These are phyloP conservation scores for Moesziomyces sp. DNA, from an alignment of 1,284 basidiomycete genomes.

Conservation along the genomic window DNA sequence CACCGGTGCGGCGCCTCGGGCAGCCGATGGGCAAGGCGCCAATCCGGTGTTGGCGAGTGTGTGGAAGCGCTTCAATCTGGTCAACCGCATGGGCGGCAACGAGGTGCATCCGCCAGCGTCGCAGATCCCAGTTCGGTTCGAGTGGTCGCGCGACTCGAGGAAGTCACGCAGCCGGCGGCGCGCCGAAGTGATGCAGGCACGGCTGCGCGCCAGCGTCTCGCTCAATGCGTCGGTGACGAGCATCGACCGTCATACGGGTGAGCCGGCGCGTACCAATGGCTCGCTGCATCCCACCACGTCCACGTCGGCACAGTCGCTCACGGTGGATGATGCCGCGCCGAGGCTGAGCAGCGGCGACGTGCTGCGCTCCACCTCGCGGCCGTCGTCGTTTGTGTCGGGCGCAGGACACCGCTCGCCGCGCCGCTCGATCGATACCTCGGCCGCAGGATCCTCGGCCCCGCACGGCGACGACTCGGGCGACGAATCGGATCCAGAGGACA, in stretches of 20 bases:
- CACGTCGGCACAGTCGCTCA: conserved; percentile 22
- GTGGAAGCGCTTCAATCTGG: conserved; percentile 55
- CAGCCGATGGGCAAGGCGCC: conserved; percentile 12
- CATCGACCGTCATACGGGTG: conserved; percentile 20
- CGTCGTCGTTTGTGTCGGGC: conserved; percentile 34
- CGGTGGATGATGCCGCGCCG: conserved; percentile 8
- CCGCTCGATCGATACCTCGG: conserved; percentile 38
- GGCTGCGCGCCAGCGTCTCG: conserved; percentile 28
- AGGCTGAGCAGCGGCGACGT: conserved; percentile 23
- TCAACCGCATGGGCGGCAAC: conserved; percentile 49
- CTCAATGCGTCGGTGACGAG: conserved; percentile 37
- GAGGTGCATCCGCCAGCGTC: conserved; percentile 49
- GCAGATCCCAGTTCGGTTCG: conserved; percentile 56
- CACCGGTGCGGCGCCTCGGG: conserved; percentile 1
- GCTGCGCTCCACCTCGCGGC: conserved; percentile 20
- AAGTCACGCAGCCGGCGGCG: conserved; percentile 6
- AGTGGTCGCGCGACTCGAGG: conserved; percentile 59
- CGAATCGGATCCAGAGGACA: conserved; percentile 85
- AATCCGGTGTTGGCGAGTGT: conserved; percentile 55
- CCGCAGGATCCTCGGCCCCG: conserved; percentile 27
- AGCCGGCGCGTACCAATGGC: conserved; percentile 22
- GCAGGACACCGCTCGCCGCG: conserved; percentile 24
- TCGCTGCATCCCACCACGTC: conserved; percentile 15
- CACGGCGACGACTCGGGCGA: conserved; percentile 43
- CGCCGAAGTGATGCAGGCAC: conserved; percentile 26